Conservation (phyloP, 345 rosid species). For the Eucalyptus dawsonii region DNA sequence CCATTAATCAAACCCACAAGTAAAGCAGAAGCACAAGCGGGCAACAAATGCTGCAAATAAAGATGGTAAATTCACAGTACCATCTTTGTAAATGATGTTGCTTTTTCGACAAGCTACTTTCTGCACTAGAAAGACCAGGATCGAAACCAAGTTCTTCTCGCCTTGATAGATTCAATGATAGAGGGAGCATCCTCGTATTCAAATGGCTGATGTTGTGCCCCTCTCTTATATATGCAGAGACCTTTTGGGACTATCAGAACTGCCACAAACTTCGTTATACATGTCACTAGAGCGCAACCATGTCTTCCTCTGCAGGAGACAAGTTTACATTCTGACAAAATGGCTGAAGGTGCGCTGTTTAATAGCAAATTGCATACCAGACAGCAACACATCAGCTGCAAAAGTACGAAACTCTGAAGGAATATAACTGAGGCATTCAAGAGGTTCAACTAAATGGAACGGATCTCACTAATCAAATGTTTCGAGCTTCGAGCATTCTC, state of each 20-base stretch:
- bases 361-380: conserved; percentile 41
- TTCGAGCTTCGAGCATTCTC: not conserved
- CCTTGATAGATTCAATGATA: not conserved
- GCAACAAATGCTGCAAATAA: not conserved
- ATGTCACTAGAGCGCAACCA: not conserved
- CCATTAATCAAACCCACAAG: not conserved
- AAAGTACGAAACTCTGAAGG: conserved; percentile 65
- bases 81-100: not conserved
- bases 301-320: conserved; percentile 2
- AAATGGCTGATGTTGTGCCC: not conserved
- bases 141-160: not conserved
- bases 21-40: not conserved
- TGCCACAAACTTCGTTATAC: too few species aligned
- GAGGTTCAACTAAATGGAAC: conserved; percentile 47
- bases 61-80: not conserved
- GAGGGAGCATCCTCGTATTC: not conserved
- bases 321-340: conserved; percentile 45
- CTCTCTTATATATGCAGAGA: too few species aligned
- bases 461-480: not conserved
- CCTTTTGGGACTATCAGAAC: too few species aligned
- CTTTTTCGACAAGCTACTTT: not conserved
- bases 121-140: not conserved
- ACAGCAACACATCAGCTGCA: conserved; percentile 62
- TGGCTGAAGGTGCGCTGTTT: conserved; percentile 44
- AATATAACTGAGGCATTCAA: conserved; percentile 60